phyloP scores from a whole-genome alignment of 805 yeast species.

The Saccharomycopsis sp. region DNA sequence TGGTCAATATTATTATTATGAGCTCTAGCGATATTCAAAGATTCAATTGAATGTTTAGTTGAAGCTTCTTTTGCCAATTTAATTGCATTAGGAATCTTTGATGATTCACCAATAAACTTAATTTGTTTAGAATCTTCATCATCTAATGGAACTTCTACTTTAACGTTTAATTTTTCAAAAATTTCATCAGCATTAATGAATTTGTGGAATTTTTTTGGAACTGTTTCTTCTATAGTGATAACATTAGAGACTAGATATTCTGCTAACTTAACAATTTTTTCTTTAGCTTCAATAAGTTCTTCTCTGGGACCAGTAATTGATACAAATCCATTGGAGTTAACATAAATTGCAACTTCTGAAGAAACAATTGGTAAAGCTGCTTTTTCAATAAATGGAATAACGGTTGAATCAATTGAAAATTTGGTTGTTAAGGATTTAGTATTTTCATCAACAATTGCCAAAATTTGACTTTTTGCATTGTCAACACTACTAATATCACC shows the following conservation, averaged over 20 bases:
- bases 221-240: slow-evolving; percentile 42
- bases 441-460: slow-evolving; percentile 65
- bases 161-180: slow-evolving; percentile 43
- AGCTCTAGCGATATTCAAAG: slow-evolving; percentile 78
- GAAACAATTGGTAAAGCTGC: slow-evolving; percentile 19
- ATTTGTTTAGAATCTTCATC: slow-evolving; percentile 36
- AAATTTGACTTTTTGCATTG: slow-evolving; percentile 59
- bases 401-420: slow-evolving; percentile 32
- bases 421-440: slow-evolving; percentile 47
- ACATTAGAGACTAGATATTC: slow-evolving; percentile 35
- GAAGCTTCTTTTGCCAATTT: slow-evolving; percentile 50
- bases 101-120: slow-evolving; percentile 53
- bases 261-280: slow-evolving; percentile 35
- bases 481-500: slow-evolving; percentile 83
- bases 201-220: slow-evolving; percentile 62
- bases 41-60: slow-evolving; percentile 47
- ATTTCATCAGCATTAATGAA: slow-evolving; percentile 50
- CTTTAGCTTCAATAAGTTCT: slow-evolving; percentile 44
- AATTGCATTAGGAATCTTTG: slow-evolving; percentile 51
- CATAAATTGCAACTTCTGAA: slow-evolving; percentile 20
- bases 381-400: slow-evolving; percentile 25
- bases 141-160: slow-evolving; percentile 43
- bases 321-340: slow-evolving; percentile 33
- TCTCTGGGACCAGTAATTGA: slow-evolving; percentile 65
- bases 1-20: slow-evolving; percentile 74